phyloP scores from a whole-genome alignment of 1,139 yeast species.

The Taphrina sp. region DNA sequence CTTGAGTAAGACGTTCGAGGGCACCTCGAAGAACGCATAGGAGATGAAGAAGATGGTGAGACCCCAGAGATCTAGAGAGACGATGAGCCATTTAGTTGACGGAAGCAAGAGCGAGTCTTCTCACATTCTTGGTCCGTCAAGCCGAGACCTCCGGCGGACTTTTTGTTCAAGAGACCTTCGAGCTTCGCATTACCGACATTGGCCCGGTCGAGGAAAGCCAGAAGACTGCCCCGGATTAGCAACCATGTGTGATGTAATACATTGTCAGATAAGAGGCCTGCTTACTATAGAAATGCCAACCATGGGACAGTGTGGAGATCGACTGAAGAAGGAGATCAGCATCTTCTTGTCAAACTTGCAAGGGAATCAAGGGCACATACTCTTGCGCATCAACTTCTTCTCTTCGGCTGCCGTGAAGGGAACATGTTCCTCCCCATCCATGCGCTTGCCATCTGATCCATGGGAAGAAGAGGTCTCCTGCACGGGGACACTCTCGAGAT shows the following conservation, averaged over 20 bases:
- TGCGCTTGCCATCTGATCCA: background rate
- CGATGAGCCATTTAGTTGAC: no score
- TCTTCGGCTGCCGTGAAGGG: conserved; percentile 27
- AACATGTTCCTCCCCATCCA: no score
- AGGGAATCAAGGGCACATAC: background rate
- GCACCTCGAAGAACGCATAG: conserved; percentile 63
- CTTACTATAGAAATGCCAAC: conserved; percentile 57
- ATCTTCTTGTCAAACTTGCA: conserved; percentile 42
- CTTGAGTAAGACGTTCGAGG: conserved; percentile 64
- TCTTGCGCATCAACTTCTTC: conserved; percentile 22
- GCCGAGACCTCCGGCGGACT: conserved; percentile 46
- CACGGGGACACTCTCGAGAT: no score
- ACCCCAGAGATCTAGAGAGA: conserved; percentile 57
- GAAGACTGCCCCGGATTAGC: no score
- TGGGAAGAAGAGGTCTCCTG: background rate
- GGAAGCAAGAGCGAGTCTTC: no score
- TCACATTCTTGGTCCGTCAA: conserved; percentile 56
- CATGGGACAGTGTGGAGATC: conserved; percentile 59
- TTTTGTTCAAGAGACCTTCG: conserved; percentile 48
- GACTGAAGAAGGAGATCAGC: no score
- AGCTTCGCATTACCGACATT: conserved; percentile 63
- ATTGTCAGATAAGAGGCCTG: no score
- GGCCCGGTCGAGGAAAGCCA: conserved; percentile 61
- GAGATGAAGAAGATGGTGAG: conserved; percentile 72
- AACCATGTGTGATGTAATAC: no score